phyloP scores from a whole-genome alignment of 164 flowering plant genomes.

The Nymphaea colorata region DNA sequence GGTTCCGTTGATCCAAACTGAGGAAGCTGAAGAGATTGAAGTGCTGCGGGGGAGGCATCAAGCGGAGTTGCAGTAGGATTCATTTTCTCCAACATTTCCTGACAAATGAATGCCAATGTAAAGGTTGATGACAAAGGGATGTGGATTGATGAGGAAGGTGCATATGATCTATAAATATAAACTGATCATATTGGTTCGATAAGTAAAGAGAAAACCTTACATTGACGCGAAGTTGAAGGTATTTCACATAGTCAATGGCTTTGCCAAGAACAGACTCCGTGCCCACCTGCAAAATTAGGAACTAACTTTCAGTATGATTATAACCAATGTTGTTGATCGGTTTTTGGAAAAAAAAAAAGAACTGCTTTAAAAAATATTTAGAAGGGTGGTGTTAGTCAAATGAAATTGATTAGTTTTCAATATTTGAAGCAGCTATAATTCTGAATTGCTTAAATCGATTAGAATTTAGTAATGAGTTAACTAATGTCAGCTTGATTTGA shows the following conservation, averaged over 20 bases:
- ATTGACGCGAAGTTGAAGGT: neutral
- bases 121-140: no score
- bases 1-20: neutral
- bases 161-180: neutral
- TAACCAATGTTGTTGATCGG: neutral
- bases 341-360: no score
- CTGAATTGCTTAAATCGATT: no score
- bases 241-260: neutral
- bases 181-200: no score
- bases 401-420: no score
- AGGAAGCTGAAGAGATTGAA: neutral
- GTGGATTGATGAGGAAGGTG: neutral
- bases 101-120: neutral
- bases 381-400: no score
- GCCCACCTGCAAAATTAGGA: neutral
- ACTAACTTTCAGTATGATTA: neutral
- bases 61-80: neutral
- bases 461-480: no score
- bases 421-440: no score
- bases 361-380: no score
- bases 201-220: neutral
- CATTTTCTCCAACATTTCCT: neutral
- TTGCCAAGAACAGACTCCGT: neutral
- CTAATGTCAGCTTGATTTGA: neutral
- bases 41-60: neutral